phyloP scores from a whole-genome alignment of 495 filamentous ascomycete species.

The Annulohypoxylon stygium region DNA sequence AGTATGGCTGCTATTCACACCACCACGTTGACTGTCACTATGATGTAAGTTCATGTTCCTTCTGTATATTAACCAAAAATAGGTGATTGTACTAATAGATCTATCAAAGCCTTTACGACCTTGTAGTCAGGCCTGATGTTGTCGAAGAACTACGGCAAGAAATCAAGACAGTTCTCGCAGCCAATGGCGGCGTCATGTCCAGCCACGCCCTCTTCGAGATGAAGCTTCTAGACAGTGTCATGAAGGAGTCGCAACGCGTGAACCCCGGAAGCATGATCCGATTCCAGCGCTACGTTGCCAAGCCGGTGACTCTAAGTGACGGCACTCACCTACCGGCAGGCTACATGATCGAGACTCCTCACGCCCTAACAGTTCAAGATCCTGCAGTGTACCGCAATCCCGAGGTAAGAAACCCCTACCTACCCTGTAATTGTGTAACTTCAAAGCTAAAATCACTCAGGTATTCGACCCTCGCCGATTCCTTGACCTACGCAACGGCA shows the following conservation, averaged over 20 bases:
- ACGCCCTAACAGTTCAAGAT: conserved; percentile 30
- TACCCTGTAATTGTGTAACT: not conserved
- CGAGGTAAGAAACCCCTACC: conserved; percentile 20
- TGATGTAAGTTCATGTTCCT: conserved; percentile 32
- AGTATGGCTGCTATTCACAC: conserved; percentile 54
- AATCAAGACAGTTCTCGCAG: conserved; percentile 41
- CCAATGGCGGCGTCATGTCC: conserved; percentile 46
- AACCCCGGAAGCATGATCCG: conserved; percentile 44
- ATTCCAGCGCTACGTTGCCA: conserved; percentile 57
- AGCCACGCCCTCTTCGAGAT: conserved; percentile 49
- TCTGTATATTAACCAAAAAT: too few species aligned
- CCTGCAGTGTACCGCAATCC: conserved; percentile 39
- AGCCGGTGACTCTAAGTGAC: conserved; percentile 58
- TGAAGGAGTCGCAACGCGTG: conserved; percentile 48
- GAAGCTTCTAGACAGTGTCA: conserved; percentile 47
- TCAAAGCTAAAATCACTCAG: conserved; percentile 9
- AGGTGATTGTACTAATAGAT: not conserved
- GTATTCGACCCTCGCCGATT: conserved; percentile 68
- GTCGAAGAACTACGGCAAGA: conserved; percentile 49
- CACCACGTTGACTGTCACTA: conserved; percentile 48
- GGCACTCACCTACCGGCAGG: conserved; percentile 57
- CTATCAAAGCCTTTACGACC: conserved; percentile 54
- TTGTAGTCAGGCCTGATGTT: conserved; percentile 52
- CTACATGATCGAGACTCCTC: conserved; percentile 50
- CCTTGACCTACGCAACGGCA: conserved; percentile 52